A percentile compares a stretch with the other conserved stretches of the same genome.
These are phyloP conservation scores for Polygonum maritimum DNA, from an alignment of 148 eudicot species.

Conservation along the genomic window DNA sequence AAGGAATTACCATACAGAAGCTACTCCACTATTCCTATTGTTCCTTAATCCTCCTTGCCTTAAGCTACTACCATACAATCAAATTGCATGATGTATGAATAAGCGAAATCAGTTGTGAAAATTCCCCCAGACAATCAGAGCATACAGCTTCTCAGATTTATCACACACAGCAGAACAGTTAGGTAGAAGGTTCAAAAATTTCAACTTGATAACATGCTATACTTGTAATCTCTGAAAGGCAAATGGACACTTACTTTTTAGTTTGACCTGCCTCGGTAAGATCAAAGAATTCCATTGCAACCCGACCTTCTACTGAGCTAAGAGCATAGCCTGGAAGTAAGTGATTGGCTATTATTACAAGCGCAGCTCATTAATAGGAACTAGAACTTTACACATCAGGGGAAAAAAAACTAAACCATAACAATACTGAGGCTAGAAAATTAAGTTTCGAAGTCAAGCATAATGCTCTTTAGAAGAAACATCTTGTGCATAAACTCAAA, in stretches of 20 bases:
- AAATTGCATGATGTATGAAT: background rate
- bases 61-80: background rate
- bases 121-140: background rate
- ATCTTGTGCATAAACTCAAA: background rate
- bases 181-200: background rate
- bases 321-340: conserved; percentile 84
- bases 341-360: background rate
- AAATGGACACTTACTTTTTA: conserved; percentile 55
- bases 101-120: background rate
- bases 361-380: background rate
- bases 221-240: background rate
- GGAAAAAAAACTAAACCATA: background rate
- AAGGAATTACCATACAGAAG: background rate
- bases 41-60: background rate
- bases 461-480: background rate
- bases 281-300: conserved; percentile 96
- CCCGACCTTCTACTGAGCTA: conserved; percentile 95
- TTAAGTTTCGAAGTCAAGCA: background rate
- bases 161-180: background rate
- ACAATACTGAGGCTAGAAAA: background rate
- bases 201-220: background rate
- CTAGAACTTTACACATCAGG: background rate
- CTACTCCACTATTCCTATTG: background rate
- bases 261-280: conserved; percentile 87
- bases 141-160: background rate